Percentiles rank a stretch among this genome's conserved stretches.
Evolutionary conservation across 169 alveolate species (phyloP).

Genomic region (Miamiensis avidus): DNA sequence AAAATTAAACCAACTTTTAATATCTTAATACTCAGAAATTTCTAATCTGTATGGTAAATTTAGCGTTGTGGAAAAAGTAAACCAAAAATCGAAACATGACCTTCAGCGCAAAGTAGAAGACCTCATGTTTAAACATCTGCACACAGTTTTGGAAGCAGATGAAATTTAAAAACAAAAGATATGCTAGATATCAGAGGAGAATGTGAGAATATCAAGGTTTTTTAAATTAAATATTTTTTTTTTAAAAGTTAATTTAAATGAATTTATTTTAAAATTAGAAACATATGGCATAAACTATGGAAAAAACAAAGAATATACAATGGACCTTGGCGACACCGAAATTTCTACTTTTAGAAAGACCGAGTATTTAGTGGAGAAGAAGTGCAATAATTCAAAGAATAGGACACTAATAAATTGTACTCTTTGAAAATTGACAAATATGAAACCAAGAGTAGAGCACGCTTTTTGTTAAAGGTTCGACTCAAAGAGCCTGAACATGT

Average conservation of each 20-base stretch:
- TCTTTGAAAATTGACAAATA: constrained; percentile 14
- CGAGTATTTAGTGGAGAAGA: neutral
- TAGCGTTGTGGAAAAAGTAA: neutral
- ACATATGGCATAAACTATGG: constrained; percentile 22
- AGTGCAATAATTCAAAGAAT: neutral
- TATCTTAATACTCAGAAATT: neutral
- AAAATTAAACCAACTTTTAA: too few relatives aligned
- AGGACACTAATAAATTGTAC: neutral
- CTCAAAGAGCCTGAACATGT: constrained; percentile 14
- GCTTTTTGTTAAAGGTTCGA: constrained; percentile 1
- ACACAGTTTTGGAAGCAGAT: neutral
- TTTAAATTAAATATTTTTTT: too few relatives aligned
- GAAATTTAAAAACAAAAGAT: neutral
- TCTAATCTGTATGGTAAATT: neutral
- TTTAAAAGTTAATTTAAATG: too few relatives aligned
- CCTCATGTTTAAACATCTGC: neutral
- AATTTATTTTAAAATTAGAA: neutral
- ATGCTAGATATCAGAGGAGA: neutral
- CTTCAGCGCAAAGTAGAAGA: neutral
- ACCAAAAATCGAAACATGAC: neutral
- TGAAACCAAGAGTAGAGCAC: neutral
- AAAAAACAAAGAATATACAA: constrained; percentile 11
- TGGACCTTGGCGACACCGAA: constrained; percentile 1
- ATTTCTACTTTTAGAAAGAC: constrained; percentile 2
- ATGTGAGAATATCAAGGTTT: neutral